A percentile compares a stretch with the other conserved stretches of the same genome.
phyloP scores from a whole-genome alignment of 139 green algal genomes.

The Parachlorella kessleri region DNA sequence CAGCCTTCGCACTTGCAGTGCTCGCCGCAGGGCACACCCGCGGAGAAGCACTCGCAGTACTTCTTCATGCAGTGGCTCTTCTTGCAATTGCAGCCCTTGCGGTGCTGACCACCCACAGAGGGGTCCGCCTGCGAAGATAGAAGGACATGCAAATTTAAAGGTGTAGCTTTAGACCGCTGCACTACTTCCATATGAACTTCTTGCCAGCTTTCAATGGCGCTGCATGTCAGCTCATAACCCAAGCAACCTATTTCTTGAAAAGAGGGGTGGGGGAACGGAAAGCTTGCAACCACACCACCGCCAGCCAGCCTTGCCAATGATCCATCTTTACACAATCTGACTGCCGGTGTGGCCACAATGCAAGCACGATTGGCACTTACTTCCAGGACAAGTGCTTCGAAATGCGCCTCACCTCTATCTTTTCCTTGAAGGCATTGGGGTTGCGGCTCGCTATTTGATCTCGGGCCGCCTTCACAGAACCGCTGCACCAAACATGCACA shows the following conservation, averaged over 20 bases:
- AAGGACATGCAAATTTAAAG: background rate
- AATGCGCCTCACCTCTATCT: constrained; percentile 38
- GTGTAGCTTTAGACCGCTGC: too few species aligned
- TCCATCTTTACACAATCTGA: too few species aligned
- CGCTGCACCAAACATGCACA: constrained; percentile 10
- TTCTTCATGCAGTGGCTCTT: constrained; percentile 94
- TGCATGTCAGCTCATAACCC: too few species aligned
- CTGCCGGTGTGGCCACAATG: too few species aligned
- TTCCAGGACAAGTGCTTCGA: too few species aligned
- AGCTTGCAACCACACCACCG: too few species aligned
- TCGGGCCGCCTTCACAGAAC: constrained; percentile 42
- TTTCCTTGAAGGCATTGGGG: constrained; percentile 59
- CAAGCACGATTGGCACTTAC: too few species aligned
- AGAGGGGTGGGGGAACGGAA: too few species aligned
- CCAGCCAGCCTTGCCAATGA: too few species aligned
- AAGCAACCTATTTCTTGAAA: too few species aligned
- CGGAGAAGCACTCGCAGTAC: constrained; percentile 98
- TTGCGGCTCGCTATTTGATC: constrained; percentile 61
- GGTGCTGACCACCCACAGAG: constrained; percentile 51
- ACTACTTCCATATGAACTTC: too few species aligned
- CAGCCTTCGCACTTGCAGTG: constrained; percentile 87
- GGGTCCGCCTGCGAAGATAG: constrained; percentile 8
- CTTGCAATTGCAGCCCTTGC: constrained; percentile 86
- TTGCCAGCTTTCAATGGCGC: too few species aligned
- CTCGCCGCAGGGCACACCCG: constrained; percentile 81